These are phyloP conservation scores for Malus sieversii DNA, from an alignment of 306 rosid species.

Conservation along the genomic window DNA sequence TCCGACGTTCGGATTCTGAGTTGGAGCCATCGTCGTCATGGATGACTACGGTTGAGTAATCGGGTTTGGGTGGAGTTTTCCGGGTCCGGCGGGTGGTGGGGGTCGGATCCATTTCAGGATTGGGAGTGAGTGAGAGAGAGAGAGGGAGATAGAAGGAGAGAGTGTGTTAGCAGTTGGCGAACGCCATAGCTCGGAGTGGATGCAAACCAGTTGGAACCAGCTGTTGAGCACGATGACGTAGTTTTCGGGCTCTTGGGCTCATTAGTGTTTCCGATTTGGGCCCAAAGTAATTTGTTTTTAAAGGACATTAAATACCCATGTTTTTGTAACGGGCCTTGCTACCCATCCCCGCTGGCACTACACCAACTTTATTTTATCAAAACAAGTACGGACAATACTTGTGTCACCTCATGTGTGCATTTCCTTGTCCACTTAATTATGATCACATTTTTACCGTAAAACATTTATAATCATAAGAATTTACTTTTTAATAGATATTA, in stretches of 20 bases:
- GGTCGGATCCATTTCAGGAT: conserved; percentile 52
- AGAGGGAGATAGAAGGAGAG: not conserved
- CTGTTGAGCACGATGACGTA: conserved; percentile 5
- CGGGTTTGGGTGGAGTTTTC: conserved; percentile 38
- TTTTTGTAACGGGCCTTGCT: not conserved
- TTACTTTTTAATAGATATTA: too few species aligned
- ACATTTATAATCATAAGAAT: too few species aligned
- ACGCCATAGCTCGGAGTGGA: not conserved
- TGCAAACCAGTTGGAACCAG: conserved; percentile 13
- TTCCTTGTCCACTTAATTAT: too few species aligned
- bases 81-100: conserved; percentile 37
- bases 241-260: not conserved
- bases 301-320: not conserved
- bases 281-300: not conserved
- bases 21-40: conserved; percentile 46
- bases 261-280: not conserved
- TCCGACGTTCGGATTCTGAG: conserved; percentile 20
- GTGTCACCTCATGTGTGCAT: too few species aligned
- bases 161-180: not conserved
- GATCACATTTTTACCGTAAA: too few species aligned
- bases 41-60: conserved; percentile 71
- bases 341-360: not conserved
- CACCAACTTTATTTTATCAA: too few species aligned
- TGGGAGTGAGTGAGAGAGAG: not conserved
- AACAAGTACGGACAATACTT: too few species aligned